Conservation (phyloP, 2,329 filamentous ascomycete genomes). For the Chaetomiaceae sp. region DNA sequence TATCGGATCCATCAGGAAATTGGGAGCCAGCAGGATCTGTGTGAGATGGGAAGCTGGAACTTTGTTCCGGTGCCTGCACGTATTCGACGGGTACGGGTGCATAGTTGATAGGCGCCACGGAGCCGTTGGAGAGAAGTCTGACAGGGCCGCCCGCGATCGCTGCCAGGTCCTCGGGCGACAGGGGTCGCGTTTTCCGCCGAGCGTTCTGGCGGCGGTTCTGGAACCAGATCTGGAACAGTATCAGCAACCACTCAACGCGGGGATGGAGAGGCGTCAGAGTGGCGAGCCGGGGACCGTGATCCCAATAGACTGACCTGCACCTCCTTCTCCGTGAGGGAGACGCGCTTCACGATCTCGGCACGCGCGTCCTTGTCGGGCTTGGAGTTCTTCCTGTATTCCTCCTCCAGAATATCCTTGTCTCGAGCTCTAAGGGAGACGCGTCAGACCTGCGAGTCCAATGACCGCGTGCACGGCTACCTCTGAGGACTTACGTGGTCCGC, state of each 20-base stretch:
- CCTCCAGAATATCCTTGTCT: constrained; percentile 83
- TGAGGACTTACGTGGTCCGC: constrained; percentile 52
- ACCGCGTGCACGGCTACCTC: neutral
- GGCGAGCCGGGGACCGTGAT: no score
- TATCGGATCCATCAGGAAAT: constrained; percentile 14
- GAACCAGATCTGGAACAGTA: constrained; percentile 76
- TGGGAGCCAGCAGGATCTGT: constrained; percentile 11
- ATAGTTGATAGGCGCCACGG: constrained; percentile 10
- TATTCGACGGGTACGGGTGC: constrained; percentile 5
- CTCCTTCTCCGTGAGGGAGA: constrained; percentile 89
- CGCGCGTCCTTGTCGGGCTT: constrained; percentile 90
- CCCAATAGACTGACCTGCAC: constrained; percentile 76
- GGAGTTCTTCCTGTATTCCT: constrained; percentile 75
- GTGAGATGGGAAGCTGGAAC: constrained; percentile 5
- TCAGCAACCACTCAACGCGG: constrained; percentile 21
- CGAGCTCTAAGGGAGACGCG: constrained; percentile 55
- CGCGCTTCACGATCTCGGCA: constrained; percentile 74
- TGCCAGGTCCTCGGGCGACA: constrained; percentile 70
- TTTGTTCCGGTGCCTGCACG: constrained; percentile 10
- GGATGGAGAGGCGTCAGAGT: no score
- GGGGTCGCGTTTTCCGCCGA: constrained; percentile 77
- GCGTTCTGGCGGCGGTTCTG: constrained; percentile 93
- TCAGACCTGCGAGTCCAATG: constrained; percentile 14
- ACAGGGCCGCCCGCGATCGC: constrained; percentile 51
- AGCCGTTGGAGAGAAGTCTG: constrained; percentile 45